Evolutionary conservation across 805 yeast genomes (phyloP).

Genomic region (Lachancea waltii): DNA sequence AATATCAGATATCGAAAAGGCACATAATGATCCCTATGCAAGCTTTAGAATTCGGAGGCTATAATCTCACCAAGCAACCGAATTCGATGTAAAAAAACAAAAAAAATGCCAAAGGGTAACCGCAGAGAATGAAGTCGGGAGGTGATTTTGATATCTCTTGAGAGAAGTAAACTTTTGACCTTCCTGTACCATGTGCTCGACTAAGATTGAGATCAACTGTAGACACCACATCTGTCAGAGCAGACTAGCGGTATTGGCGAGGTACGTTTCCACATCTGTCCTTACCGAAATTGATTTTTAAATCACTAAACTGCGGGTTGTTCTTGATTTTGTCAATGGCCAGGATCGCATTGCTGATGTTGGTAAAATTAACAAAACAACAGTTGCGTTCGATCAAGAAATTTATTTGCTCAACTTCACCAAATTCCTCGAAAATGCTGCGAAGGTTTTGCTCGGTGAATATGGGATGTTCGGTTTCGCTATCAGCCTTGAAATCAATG

Average conservation of each 20-base stretch:
- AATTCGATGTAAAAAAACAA: too few relatives aligned
- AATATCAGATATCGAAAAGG: too few relatives aligned
- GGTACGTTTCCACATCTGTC: conserved; percentile 95
- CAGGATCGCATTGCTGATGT: conserved; percentile 82
- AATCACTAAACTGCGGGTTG: conserved; percentile 55
- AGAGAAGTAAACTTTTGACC: too few relatives aligned
- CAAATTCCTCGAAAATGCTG: conserved; percentile 70
- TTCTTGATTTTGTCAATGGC: conserved; percentile 89
- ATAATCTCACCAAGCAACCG: too few relatives aligned
- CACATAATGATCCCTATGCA: too few relatives aligned
- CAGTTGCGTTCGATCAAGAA: conserved; percentile 77
- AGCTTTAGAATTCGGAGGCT: too few relatives aligned
- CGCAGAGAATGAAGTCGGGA: too few relatives aligned
- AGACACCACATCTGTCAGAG: too few relatives aligned
- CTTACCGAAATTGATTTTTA: conserved; percentile 87
- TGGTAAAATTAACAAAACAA: conserved; percentile 87
- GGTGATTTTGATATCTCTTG: too few relatives aligned
- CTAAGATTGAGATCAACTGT: too few relatives aligned
- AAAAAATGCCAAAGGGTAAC: too few relatives aligned
- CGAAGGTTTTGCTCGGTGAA: conserved; percentile 58
- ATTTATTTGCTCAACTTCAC: conserved; percentile 93
- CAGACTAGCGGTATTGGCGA: conserved; percentile 45
- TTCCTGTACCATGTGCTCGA: too few relatives aligned
- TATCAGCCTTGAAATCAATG: conserved; percentile 37
- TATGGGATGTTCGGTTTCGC: conserved; percentile 20